phyloP scores from a whole-genome alignment of 805 yeast genomes.

The Hyphopichia homilentoma region DNA sequence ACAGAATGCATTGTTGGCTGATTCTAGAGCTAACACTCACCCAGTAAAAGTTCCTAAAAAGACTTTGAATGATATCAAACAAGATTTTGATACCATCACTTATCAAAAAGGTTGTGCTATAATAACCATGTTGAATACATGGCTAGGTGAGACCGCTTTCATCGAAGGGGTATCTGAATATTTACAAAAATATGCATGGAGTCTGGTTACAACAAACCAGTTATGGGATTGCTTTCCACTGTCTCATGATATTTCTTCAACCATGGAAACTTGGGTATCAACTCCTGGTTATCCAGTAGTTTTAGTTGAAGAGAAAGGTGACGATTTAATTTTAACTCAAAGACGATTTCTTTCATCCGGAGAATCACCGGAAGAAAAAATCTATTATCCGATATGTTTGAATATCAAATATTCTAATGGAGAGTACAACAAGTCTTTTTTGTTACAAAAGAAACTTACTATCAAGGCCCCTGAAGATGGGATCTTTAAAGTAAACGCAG shows the following conservation, averaged over 20 bases:
- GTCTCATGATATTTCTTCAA: constrained; percentile 63
- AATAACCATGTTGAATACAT: constrained; percentile 72
- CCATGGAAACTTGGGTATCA: constrained; percentile 80
- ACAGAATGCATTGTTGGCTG: constrained; percentile 71
- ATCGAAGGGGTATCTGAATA: constrained; percentile 77
- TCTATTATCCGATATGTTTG: constrained; percentile 66
- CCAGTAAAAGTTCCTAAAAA: constrained; percentile 82
- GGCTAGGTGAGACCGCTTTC: constrained; percentile 76
- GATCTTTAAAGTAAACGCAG: constrained; percentile 69
- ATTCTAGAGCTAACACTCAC: constrained; percentile 78
- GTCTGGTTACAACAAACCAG: constrained; percentile 73
- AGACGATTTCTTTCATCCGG: constrained; percentile 73
- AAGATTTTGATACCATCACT: constrained; percentile 81
- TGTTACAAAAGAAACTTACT: constrained; percentile 34
- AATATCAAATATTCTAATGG: constrained; percentile 58
- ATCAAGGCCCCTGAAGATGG: no score
- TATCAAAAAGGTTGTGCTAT: constrained; percentile 79
- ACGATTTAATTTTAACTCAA: constrained; percentile 57
- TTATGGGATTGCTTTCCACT: constrained; percentile 69
- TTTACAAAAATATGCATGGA: constrained; percentile 70
- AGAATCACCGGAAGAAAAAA: constrained; percentile 70
- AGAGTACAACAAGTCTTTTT: constrained; percentile 49
- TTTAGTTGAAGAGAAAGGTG: constrained; percentile 53
- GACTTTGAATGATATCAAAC: constrained; percentile 75
- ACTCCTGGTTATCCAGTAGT: constrained; percentile 76